Base-by-base conservation (phyloP, 495 filamentous ascomycete genomes). In the Lindgomyces ingoldianus region DNA sequence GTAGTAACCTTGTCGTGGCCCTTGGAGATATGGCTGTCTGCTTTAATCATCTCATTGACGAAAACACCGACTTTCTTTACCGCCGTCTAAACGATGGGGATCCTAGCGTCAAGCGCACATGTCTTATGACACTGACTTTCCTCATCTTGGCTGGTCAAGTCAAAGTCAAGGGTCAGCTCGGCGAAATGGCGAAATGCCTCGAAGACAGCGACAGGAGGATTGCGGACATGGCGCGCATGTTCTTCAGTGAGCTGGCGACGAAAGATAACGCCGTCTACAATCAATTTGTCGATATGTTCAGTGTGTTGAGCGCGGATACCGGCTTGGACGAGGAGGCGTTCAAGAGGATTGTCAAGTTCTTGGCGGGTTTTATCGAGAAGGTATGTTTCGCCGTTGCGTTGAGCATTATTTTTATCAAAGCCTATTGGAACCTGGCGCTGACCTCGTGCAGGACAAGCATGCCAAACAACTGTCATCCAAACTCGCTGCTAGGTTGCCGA, bases 241-340 rank as follows among this genome's bases (percentile, higher is more conserved):
- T 99, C 84, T 99, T 99, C 74, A 92, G 90, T 0, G 94, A 99
- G 77, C 80, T 99, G 12, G 89, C 90, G 30, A 96, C 91, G 50
- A 99, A 99, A 77, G 95, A 99, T 74, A 98, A 99, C 73, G 95
- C 95, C 0, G 91, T 99, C 2, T 99, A 99, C 71, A 99, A 99
- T 70, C 93, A 99, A 75, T 99, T 98, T 73, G 91, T 98, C 11
- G 95, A 99, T 70, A 99, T 99, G 91, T 99, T 99, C 76, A 92
- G 89, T 68, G 71, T 98, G 70, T 75, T 99, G 48, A 91, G 89
- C 46, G 89, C 91, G 0, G 93, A 95, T 67, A 82, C 81, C 47
- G 84, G 83, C 30, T 79, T 99, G 60, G 89, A 93, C 48, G 93
- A 96, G 74, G 89, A 92, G 58, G 82, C 87, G 10, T 83, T 99